These are phyloP conservation scores for Aspergillus unguis DNA, from an alignment of 2,329 filamentous ascomycete genomes.

Conservation along the genomic window DNA sequence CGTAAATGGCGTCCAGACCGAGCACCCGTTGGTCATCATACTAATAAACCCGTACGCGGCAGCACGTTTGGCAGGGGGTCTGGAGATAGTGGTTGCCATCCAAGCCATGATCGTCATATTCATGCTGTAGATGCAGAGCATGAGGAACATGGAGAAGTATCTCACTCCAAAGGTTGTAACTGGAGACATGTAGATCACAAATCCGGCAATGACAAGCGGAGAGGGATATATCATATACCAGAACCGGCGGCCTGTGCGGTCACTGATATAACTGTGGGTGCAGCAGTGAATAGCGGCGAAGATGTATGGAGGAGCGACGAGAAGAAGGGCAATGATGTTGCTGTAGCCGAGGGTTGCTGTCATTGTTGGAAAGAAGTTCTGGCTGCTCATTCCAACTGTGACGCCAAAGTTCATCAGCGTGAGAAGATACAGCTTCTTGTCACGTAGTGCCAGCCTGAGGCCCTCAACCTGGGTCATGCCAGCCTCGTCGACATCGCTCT, in stretches of 20 bases:
- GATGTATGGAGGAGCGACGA: slow-evolving; percentile 49
- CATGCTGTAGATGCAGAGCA: slow-evolving; percentile 31
- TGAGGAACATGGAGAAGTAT: slow-evolving; percentile 54
- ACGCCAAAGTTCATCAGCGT: slow-evolving; percentile 48
- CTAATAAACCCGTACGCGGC: slow-evolving; percentile 52
- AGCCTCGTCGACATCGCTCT: slow-evolving; percentile 48
- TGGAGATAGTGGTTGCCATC: slow-evolving; percentile 47
- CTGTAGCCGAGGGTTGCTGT: slow-evolving; percentile 43
- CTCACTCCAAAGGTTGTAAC: slow-evolving; percentile 41
- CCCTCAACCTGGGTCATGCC: slow-evolving; percentile 49
- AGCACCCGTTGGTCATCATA: slow-evolving; percentile 46
- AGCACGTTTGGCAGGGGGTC: slow-evolving; percentile 51
- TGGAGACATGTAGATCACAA: slow-evolving; percentile 49
- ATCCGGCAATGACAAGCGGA: slow-evolving; percentile 46
- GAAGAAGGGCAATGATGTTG: slow-evolving; percentile 45
- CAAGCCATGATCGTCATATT: slow-evolving; percentile 41
- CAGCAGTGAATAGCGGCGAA: slow-evolving; percentile 47
- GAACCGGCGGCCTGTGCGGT: slow-evolving; percentile 42
- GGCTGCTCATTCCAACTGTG: slow-evolving; percentile 48
- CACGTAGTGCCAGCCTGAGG: slow-evolving; percentile 51
- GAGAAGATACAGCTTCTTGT: slow-evolving; percentile 49
- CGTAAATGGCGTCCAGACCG: slow-evolving; percentile 48
- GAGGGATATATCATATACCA: slow-evolving; percentile 50
- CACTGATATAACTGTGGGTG: slow-evolving; percentile 38
- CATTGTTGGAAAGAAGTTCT: slow-evolving; percentile 53